These are phyloP conservation scores for Apophysomyces sp. DNA, from an alignment of 371 early-diverging fungal species.

Conservation along the genomic window DNA sequence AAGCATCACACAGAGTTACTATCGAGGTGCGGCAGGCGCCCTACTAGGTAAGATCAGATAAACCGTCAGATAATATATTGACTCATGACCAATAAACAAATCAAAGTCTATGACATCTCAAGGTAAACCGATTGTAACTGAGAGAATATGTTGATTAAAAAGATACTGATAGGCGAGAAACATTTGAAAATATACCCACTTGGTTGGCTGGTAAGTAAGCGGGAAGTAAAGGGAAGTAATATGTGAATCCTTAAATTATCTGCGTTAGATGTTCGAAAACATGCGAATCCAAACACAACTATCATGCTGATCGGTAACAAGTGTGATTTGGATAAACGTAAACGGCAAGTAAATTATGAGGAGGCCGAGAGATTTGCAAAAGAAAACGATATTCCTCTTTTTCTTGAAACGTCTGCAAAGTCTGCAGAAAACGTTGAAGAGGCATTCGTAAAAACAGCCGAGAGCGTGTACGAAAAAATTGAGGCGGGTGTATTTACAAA, in stretches of 20 bases:
- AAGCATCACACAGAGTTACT: slow-evolving; percentile 94
- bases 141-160: neutral
- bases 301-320: slow-evolving; percentile 96
- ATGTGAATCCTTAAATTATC: too few relatives aligned
- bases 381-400: slow-evolving; percentile 78
- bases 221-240: too few relatives aligned
- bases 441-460: slow-evolving; percentile 77
- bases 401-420: slow-evolving; percentile 95
- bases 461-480: slow-evolving; percentile 83
- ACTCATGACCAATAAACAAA: too few relatives aligned
- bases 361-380: slow-evolving; percentile 90
- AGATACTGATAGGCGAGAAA: slow-evolving; percentile 57
- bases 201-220: slow-evolving; percentile 92
- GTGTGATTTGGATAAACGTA: slow-evolving; percentile 74
- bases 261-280: slow-evolving; percentile 68
- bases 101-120: slow-evolving; percentile 76
- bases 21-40: slow-evolving; percentile 95
- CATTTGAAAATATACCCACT: slow-evolving; percentile 87
- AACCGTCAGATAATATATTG: neutral
- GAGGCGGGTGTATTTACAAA: slow-evolving; percentile 74
- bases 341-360: slow-evolving; percentile 80
- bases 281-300: slow-evolving; percentile 89
- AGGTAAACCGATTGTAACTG: slow-evolving; percentile 33
- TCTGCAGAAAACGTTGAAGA: slow-evolving; percentile 90
- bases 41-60: slow-evolving; percentile 54